Conservation (phyloP, 2,329 filamentous ascomycete genomes). For the Plectosphaerella plurivora region DNA sequence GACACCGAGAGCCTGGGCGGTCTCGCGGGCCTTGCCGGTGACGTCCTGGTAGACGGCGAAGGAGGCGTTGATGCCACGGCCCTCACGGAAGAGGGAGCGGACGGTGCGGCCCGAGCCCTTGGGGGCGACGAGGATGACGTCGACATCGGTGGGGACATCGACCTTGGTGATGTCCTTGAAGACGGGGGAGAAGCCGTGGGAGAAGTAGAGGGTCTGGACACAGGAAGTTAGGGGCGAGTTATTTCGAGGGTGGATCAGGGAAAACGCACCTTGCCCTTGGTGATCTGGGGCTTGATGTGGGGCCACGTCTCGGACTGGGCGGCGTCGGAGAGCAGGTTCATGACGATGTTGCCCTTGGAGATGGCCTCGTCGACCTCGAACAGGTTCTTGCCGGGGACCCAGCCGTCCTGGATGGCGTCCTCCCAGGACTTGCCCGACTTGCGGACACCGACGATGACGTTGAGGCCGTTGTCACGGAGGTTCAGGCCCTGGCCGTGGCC, state of each 20-base stretch:
- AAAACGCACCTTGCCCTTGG: slow-evolving; percentile 85
- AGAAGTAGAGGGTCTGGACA: slow-evolving; percentile 94
- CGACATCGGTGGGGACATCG: slow-evolving; percentile 90
- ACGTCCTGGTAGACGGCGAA: slow-evolving; percentile 98
- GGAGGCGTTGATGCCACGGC: slow-evolving; percentile 99
- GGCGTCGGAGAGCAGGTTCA: slow-evolving; percentile 98
- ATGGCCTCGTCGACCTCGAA: slow-evolving; percentile 99
- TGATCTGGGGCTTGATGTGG: slow-evolving; percentile 93
- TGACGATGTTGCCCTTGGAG: slow-evolving; percentile 86
- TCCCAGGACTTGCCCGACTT: slow-evolving; percentile 99
- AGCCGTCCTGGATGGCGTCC: slow-evolving; percentile 94
- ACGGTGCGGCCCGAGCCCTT: slow-evolving; percentile 99
- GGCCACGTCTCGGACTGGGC: slow-evolving; percentile 99
- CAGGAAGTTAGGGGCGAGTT: neutral
- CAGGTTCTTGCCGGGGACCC: slow-evolving; percentile 97
- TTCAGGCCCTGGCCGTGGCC: slow-evolving; percentile 99
- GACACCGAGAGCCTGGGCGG: slow-evolving; percentile 92
- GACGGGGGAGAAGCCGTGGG: slow-evolving; percentile 99
- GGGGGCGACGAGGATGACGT: slow-evolving; percentile 98
- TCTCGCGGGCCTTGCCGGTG: slow-evolving; percentile 96
- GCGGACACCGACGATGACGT: slow-evolving; percentile 97
- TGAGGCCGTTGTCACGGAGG: slow-evolving; percentile 98
- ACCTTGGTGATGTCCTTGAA: slow-evolving; percentile 99
- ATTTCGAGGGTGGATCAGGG: neutral
- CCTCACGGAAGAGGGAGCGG: slow-evolving; percentile 97